Evolutionary conservation across 306 rosid genomes (phyloP).

Genomic region (Castanospermum australe): DNA sequence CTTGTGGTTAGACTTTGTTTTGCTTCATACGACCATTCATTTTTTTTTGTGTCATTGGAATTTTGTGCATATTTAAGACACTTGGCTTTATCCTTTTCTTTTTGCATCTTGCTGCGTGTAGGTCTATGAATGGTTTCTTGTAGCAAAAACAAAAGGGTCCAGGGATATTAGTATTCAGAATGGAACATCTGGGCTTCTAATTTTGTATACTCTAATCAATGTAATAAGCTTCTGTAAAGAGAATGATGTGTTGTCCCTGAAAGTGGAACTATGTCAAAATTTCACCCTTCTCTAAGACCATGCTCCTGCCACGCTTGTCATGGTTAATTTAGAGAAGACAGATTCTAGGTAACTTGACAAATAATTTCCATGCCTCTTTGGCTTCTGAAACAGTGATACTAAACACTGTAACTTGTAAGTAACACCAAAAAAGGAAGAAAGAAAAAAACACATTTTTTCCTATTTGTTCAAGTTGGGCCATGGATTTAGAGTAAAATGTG

Average conservation of each 20-base stretch:
- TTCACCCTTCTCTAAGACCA: not conserved
- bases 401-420: too few relatives aligned
- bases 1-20: slow-evolving; percentile 50
- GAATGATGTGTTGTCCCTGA: not conserved
- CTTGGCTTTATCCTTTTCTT: not conserved
- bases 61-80: slow-evolving; percentile 14
- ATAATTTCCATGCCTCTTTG: too few relatives aligned
- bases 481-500: too few relatives aligned
- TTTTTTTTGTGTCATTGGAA: slow-evolving; percentile 21
- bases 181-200: not conserved
- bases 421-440: too few relatives aligned
- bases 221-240: not conserved
- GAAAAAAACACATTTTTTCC: too few relatives aligned
- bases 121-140: not conserved
- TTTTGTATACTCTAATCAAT: not conserved
- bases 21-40: slow-evolving; percentile 24
- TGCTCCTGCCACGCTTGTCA: too few relatives aligned
- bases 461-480: too few relatives aligned
- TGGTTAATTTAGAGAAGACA: too few relatives aligned
- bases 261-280: not conserved
- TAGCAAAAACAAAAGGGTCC: not conserved
- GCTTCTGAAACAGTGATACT: too few relatives aligned
- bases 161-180: not conserved
- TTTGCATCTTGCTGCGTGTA: not conserved
- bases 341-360: too few relatives aligned